These are phyloP conservation scores for Cordyceps cicadae DNA, from an alignment of 2,329 filamentous ascomycete species.

Conservation along the genomic window DNA sequence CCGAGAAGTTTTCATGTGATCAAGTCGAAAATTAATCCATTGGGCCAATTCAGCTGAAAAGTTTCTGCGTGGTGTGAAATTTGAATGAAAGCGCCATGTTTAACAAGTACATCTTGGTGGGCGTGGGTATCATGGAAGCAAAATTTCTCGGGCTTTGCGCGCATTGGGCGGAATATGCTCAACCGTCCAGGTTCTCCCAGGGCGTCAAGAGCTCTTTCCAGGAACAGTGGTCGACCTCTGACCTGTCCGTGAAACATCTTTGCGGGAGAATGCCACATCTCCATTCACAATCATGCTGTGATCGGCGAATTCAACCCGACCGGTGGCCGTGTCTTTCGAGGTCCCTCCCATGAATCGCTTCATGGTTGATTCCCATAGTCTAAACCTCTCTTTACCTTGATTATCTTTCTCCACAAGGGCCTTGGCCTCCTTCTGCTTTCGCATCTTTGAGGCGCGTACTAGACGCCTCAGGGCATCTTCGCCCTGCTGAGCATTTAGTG, in stretches of 20 bases:
- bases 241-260: conserved; percentile 41
- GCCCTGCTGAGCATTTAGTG: conserved; percentile 51
- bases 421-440: conserved; percentile 56
- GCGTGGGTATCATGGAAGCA: neutral
- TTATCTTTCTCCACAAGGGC: conserved; percentile 44
- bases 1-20: neutral
- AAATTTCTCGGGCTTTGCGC: neutral
- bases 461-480: conserved; percentile 53
- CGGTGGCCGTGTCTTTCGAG: conserved; percentile 24
- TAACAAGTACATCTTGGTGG: neutral
- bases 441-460: conserved; percentile 54
- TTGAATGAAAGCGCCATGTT: neutral
- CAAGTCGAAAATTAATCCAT: too few species aligned
- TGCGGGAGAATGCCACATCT: conserved; percentile 43
- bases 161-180: neutral
- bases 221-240: conserved; percentile 26
- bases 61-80: neutral
- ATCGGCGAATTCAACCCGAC: conserved; percentile 47
- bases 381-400: conserved; percentile 46
- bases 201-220: neutral
- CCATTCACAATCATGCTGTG: conserved; percentile 59
- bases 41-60: too few species aligned
- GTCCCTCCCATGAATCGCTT: conserved; percentile 39
- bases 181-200: neutral
- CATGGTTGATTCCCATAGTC: conserved; percentile 56